Conservation (phyloP, 2,329 filamentous ascomycete species). For the Epichloe coenophiala region DNA sequence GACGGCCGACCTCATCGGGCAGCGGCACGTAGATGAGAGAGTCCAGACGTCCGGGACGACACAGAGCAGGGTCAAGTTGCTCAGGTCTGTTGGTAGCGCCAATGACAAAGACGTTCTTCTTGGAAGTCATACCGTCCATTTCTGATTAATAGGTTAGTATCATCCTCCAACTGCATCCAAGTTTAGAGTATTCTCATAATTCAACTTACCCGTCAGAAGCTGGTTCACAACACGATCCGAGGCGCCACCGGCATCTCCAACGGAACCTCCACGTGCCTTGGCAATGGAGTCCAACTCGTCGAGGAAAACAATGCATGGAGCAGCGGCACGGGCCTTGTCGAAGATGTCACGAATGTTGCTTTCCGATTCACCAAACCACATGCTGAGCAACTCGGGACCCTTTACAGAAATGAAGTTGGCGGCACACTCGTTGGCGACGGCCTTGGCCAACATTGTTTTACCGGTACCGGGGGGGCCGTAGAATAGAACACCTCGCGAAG, state of each 20-base stretch:
- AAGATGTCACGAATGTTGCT: conserved; percentile 99
- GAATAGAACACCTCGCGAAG: conserved; percentile 95
- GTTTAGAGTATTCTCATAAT: not conserved
- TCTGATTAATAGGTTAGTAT: conserved; percentile 42
- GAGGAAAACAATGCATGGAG: conserved; percentile 96
- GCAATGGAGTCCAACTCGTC: conserved; percentile 98
- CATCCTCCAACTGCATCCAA: not conserved
- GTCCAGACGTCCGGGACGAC: conserved; percentile 96
- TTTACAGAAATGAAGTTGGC: conserved; percentile 99
- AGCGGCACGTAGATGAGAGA: conserved; percentile 97
- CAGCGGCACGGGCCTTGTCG: conserved; percentile 96
- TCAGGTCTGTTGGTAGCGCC: conserved; percentile 97
- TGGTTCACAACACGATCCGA: conserved; percentile 99
- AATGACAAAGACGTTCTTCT: conserved; percentile 99
- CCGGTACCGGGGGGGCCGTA: conserved; percentile 98
- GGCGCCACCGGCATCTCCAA: conserved; percentile 91
- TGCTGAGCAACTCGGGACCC: conserved; percentile 93
- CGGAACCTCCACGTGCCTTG: conserved; percentile 95
- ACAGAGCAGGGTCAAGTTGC: conserved; percentile 94
- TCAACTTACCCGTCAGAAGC: conserved; percentile 73
- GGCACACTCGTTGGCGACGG: conserved; percentile 96
- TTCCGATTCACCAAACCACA: conserved; percentile 99
- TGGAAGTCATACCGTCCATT: conserved; percentile 99
- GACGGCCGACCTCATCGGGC: conserved; percentile 80
- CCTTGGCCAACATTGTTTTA: conserved; percentile 99